Percentiles rank a stretch among this genome's conserved stretches.
phyloP scores from a whole-genome alignment of 306 rosid genomes.

The Begonia fuchsioides region DNA sequence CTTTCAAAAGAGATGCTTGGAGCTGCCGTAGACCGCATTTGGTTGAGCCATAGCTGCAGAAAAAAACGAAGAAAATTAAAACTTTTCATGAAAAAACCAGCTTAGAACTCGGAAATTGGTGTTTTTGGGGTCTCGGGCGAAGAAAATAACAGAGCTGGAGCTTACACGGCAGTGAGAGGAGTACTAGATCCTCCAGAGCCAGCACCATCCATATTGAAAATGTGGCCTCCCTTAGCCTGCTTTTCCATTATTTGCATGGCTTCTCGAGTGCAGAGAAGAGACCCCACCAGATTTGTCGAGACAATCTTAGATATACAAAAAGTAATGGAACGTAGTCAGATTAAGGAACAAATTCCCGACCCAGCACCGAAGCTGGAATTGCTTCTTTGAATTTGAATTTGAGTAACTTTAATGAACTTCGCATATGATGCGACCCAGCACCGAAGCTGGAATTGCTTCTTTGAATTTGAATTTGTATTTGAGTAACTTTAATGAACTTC shows the following conservation, averaged over 20 bases:
- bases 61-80: too few relatives aligned
- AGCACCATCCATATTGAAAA: conserved; percentile 93
- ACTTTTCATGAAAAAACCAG: too few relatives aligned
- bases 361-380: too few relatives aligned
- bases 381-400: too few relatives aligned
- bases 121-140: too few relatives aligned
- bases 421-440: not conserved
- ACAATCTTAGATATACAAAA: conserved; percentile 44
- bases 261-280: conserved; percentile 82
- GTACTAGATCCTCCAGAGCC: conserved; percentile 98
- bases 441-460: too few relatives aligned
- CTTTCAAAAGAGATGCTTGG: conserved; percentile 72
- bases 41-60: conserved; percentile 70
- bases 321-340: conserved; percentile 3
- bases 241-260: conserved; percentile 68
- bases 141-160: not conserved
- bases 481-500: not conserved
- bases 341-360: not conserved
- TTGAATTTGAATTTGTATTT: too few relatives aligned
- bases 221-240: conserved; percentile 70
- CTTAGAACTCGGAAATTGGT: too few relatives aligned
- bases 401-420: not conserved
- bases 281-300: conserved; percentile 84
- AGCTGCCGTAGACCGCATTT: conserved; percentile 92
- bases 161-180: conserved; percentile 94